Percentiles rank a stretch among this genome's conserved stretches.
phyloP scores from a whole-genome alignment of 2,329 filamentous ascomycete genomes.

The Aspergillus sp. region DNA sequence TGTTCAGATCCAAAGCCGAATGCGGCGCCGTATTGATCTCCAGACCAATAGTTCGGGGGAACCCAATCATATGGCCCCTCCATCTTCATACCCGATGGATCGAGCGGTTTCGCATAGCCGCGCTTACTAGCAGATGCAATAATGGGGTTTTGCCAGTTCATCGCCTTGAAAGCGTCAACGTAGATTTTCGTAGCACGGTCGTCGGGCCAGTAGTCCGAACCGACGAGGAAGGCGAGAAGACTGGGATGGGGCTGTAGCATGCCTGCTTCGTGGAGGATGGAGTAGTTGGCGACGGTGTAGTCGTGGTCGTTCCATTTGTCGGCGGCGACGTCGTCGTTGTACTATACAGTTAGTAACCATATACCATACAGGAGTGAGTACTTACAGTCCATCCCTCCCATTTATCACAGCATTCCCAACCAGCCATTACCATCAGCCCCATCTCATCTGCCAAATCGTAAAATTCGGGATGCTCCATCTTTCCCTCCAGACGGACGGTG shows the following conservation, averaged over 20 bases:
- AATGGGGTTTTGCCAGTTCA: conserved; percentile 55
- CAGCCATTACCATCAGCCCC: conserved; percentile 58
- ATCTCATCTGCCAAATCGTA: conserved; percentile 56
- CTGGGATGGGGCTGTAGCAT: conserved; percentile 59
- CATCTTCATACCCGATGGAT: conserved; percentile 61
- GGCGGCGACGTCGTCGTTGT: conserved; percentile 51
- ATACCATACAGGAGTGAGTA: not conserved
- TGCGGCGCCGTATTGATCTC: conserved; percentile 50
- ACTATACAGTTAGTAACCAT: conserved; percentile 25
- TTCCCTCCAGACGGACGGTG: conserved; percentile 60
- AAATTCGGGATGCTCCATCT: conserved; percentile 58
- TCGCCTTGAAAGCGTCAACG: conserved; percentile 44
- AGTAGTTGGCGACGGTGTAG: conserved; percentile 50
- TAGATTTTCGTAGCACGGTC: conserved; percentile 53
- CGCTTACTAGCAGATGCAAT: conserved; percentile 54
- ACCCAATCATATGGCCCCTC: conserved; percentile 64
- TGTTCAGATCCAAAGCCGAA: conserved; percentile 63
- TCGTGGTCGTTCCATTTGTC: conserved; percentile 49
- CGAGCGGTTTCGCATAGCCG: conserved; percentile 49
- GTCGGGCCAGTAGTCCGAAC: conserved; percentile 62
- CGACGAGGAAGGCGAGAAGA: conserved; percentile 54
- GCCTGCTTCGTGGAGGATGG: conserved; percentile 56
- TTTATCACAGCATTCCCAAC: conserved; percentile 65
- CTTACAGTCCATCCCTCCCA: conserved; percentile 57
- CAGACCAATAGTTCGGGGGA: conserved; percentile 61